Evolutionary conservation across 164 flowering plant genomes (phyloP), one percentile per base, ranked within the genome.

Genomic region (Vitis labrusca): DNA sequence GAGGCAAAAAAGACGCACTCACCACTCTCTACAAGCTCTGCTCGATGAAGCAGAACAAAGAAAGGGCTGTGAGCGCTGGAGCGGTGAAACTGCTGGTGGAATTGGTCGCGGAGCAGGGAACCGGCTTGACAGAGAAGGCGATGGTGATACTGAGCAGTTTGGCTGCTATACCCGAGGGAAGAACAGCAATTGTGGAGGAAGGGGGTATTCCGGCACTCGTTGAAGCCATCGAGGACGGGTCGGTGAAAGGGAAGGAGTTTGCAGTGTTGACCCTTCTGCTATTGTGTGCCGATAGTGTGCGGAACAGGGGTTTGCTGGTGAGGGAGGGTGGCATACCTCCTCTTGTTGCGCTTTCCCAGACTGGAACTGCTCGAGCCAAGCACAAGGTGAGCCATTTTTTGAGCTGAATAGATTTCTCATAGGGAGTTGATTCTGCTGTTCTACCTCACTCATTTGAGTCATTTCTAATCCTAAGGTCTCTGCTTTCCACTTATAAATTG

Each of bases 261-360:
- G 98, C 99, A 0, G 94, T 93, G 65, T 29, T 85, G 77, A 91
- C 97, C 0, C 81, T 95, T 73, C 66, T 93, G 81, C 93, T 84
- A 75, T 57, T 95, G 54, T 93, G 99, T 68, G 77, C 64, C 3
- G 90, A 91, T 13, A 88, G 85, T 74, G 82, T 85, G 12, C 61
- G 76, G 66, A 88, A 86, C 70, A 73, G 99, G 44, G 92, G 89
- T 16, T 73, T 93, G 82, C 81, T 95, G 32, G 97, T 90, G 29
- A 84, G 92, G 65, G 98, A 93, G 74, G 99, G 99, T n/a, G 98
- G 87, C 15, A 91, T 95, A 57, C 98, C 99, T 67, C 98, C 98
- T 1, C 82, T 95, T 3, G 98, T 89, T 14, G 96, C 93, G 0
- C 85, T 95, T 50, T 93, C 98, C 2, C 98, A 95, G 80, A 72